These are phyloP conservation scores for Cercis canadensis DNA, from an alignment of 306 rosid genomes.

Conservation along the genomic window DNA sequence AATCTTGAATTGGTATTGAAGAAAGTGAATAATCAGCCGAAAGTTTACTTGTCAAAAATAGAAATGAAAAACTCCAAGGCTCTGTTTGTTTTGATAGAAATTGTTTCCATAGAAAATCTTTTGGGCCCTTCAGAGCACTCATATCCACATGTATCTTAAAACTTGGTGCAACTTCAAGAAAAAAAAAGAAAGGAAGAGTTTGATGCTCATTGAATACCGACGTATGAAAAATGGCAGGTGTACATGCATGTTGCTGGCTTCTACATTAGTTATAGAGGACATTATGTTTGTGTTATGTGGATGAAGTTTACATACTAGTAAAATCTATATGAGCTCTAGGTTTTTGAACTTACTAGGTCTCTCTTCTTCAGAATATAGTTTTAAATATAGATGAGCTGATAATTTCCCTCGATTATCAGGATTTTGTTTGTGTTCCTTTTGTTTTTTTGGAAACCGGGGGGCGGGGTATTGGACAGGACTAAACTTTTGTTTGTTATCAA, in stretches of 20 bases:
- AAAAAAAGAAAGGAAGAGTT: not conserved
- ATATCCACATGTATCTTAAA: not conserved
- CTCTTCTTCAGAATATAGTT: slow-evolving; percentile 9
- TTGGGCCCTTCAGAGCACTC: not conserved
- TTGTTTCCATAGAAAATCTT: not conserved
- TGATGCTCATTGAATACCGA: not conserved
- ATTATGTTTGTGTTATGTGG: not conserved
- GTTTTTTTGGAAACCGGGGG: not conserved
- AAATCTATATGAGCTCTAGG: not conserved
- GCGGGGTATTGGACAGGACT: not conserved
- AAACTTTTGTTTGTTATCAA: slow-evolving; percentile 6
- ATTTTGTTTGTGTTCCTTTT: slow-evolving; percentile 11
- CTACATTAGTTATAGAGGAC: not conserved
- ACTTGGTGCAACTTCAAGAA: slow-evolving; percentile 4
- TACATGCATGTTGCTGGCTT: slow-evolving; percentile 18
- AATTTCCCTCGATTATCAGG: not conserved
- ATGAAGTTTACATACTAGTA: slow-evolving; percentile 1
- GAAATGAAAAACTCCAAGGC: not conserved
- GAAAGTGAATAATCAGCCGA: too few relatives aligned
- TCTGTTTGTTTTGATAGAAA: too few relatives aligned
- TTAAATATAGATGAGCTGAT: slow-evolving; percentile 4
- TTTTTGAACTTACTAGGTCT: slow-evolving; percentile 8
- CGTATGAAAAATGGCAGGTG: slow-evolving; percentile 7
- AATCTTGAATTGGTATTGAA: too few relatives aligned
- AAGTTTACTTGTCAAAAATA: too few relatives aligned